Conservation (phyloP, 1,284 basidiomycete genomes). For the Hemileia vastatrix region DNA sequence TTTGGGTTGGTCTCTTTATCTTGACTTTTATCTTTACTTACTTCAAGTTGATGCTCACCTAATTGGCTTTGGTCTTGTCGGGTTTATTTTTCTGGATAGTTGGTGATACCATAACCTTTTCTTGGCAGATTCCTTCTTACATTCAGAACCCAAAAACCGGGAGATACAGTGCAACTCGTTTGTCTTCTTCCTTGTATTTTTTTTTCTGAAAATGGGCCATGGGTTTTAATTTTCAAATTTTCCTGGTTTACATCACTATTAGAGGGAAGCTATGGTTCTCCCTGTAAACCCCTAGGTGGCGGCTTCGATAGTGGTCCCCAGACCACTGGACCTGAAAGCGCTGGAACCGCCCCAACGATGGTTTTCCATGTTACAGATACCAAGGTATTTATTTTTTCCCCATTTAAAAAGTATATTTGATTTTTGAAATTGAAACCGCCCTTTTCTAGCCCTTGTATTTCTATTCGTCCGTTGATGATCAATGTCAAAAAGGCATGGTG, state of each 20-base stretch:
- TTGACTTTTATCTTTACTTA: not conserved
- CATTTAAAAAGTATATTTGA: not conserved
- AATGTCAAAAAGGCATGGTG: slow-evolving; percentile 19
- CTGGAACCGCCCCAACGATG: slow-evolving; percentile 11
- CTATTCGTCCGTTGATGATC: slow-evolving; percentile 19
- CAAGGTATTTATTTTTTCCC: not conserved
- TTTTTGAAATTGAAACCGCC: too few species aligned
- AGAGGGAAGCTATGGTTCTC: slow-evolving; percentile 9
- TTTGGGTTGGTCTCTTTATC: not conserved
- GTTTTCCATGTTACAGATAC: slow-evolving; percentile 13
- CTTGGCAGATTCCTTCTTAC: slow-evolving; percentile 17
- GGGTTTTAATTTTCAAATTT: too few species aligned
- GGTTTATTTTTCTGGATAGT: not conserved
- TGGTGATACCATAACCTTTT: slow-evolving; percentile 19
- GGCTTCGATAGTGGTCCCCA: slow-evolving; percentile 17
- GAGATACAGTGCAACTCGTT: slow-evolving; percentile 18
- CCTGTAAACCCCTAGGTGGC: slow-evolving; percentile 8
- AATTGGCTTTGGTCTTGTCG: not conserved
- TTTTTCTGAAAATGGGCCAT: too few species aligned
- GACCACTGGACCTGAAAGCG: slow-evolving; percentile 11
- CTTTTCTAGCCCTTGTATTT: slow-evolving; percentile 13
- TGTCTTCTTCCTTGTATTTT: too few species aligned
- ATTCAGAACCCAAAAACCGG: slow-evolving; percentile 17
- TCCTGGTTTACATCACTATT: too few species aligned
- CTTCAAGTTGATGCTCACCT: not conserved